Evolutionary conservation across 1,284 basidiomycete species (phyloP).

Genomic region (Tylopilus sp.): DNA sequence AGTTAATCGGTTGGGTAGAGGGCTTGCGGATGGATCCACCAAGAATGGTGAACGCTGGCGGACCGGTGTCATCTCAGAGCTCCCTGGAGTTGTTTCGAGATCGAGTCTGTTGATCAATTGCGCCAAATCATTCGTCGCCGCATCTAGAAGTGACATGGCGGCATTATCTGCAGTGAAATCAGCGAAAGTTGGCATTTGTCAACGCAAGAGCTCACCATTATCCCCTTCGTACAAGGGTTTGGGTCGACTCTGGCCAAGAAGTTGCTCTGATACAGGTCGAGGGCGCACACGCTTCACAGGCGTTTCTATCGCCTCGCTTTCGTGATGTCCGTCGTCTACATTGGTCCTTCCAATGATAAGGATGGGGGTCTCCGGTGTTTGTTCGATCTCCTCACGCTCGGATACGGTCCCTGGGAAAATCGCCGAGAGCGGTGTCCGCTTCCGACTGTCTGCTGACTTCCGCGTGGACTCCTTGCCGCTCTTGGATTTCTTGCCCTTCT

Average conservation of each 20-base stretch:
- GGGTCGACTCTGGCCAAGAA: conserved; percentile 50
- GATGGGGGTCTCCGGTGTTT: conserved; percentile 34
- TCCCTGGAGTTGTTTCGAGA: conserved; percentile 67
- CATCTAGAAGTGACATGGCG: conserved; percentile 67
- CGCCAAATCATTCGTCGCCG: conserved; percentile 74
- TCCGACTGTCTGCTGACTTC: conserved; percentile 43
- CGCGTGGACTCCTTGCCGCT: conserved; percentile 23
- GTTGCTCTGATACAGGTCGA: conserved; percentile 66
- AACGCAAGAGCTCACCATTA: conserved; percentile 35
- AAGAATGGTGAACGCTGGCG: conserved; percentile 26
- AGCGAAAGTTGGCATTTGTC: background rate
- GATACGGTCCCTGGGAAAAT: conserved; percentile 46
- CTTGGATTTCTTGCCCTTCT: conserved; percentile 33
- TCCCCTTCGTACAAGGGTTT: conserved; percentile 53
- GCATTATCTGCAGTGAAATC: conserved; percentile 40
- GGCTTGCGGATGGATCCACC: background rate
- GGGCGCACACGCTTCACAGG: conserved; percentile 52
- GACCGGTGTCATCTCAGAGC: conserved; percentile 48
- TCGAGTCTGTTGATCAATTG: conserved; percentile 72
- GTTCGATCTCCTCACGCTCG: conserved; percentile 11
- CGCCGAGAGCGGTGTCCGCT: conserved; percentile 46
- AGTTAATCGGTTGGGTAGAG: conserved; percentile 9
- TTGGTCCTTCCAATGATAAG: conserved; percentile 53
- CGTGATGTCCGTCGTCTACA: conserved; percentile 44
- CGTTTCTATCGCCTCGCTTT: conserved; percentile 36